phyloP scores from a whole-genome alignment of 2,329 filamentous ascomycete genomes.

The Xylariaceae sp. region DNA sequence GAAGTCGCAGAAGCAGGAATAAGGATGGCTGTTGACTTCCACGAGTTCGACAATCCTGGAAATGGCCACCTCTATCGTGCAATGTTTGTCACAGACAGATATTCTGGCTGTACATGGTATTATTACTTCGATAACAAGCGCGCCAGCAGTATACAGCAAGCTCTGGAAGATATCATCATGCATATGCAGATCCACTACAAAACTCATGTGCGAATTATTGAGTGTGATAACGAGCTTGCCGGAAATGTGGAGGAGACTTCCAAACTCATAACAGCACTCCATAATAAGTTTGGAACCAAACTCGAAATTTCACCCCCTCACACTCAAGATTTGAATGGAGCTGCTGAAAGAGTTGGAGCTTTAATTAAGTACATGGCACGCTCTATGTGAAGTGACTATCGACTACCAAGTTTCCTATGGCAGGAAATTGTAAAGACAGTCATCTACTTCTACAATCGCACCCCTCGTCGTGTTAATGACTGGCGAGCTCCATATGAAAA shows the following conservation, averaged over 20 bases:
- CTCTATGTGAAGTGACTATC: not conserved
- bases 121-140: not conserved
- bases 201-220: not conserved
- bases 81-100: not conserved
- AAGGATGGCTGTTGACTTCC: not conserved
- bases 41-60: not conserved
- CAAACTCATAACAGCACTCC: too few relatives aligned
- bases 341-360: not conserved
- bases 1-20: too few relatives aligned
- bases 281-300: too few relatives aligned
- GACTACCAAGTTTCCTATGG: not conserved
- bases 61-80: not conserved
- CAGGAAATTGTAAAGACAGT: not conserved
- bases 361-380: not conserved
- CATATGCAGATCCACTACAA: too few relatives aligned
- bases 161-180: not conserved
- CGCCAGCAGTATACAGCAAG: not conserved
- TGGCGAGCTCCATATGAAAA: constrained; percentile 1
- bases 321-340: not conserved
- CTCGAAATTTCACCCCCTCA: not conserved
- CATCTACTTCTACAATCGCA: not conserved
- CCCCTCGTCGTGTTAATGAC: not conserved
- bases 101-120: not conserved
- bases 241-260: too few relatives aligned
- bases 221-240: not conserved